A percentile compares a stretch with the other conserved stretches of the same genome.
Evolutionary conservation across 805 yeast genomes (phyloP).

Genomic region (Metschnikowia peoriensis): DNA sequence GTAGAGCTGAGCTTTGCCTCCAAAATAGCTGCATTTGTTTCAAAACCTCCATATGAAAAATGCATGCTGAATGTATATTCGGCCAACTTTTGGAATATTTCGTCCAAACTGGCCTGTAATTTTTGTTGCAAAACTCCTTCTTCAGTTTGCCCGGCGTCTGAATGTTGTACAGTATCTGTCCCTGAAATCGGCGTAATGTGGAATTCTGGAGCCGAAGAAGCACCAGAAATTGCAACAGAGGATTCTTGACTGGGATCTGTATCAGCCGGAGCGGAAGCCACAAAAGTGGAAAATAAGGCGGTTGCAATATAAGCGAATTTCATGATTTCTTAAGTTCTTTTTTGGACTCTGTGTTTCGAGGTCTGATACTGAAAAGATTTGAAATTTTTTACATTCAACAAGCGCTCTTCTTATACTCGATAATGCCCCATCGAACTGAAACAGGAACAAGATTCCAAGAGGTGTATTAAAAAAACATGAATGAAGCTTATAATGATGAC

Average conservation of each 20-base stretch:
- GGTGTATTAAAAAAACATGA: too few relatives aligned
- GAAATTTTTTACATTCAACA: too few relatives aligned
- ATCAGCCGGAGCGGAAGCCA: background rate
- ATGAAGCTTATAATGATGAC: too few relatives aligned
- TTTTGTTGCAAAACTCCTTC: background rate
- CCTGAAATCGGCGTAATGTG: background rate
- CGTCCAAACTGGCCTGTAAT: background rate
- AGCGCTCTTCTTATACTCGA: too few relatives aligned
- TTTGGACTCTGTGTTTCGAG: too few relatives aligned
- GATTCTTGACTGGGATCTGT: background rate
- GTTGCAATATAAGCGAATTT: background rate
- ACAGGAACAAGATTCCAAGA: too few relatives aligned
- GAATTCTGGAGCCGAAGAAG: background rate
- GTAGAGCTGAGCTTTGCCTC: background rate
- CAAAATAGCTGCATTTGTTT: background rate
- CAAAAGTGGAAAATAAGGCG: background rate
- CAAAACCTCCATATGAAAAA: background rate
- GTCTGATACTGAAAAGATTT: too few relatives aligned
- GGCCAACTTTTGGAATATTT: background rate
- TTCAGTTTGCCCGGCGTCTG: background rate
- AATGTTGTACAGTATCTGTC: background rate
- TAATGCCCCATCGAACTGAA: too few relatives aligned
- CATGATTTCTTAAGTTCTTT: background rate
- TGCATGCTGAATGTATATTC: background rate
- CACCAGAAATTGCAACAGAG: too few relatives aligned